phyloP scores from a whole-genome alignment of 305 asterid species.

The Nicotiana rustica region DNA sequence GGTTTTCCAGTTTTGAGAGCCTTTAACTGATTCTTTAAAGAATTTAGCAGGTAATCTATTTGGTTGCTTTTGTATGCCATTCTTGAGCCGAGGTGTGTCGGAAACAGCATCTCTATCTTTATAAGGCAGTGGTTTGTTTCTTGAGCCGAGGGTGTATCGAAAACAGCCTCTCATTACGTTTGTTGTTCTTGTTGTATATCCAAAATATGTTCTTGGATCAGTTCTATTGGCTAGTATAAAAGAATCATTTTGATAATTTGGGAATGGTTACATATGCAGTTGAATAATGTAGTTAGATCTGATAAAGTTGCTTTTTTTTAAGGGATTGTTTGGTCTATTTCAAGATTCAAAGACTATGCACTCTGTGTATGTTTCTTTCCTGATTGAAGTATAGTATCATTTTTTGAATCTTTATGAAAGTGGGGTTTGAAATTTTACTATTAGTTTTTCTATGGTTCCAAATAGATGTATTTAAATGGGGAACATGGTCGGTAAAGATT shows the following conservation, averaged over 20 bases:
- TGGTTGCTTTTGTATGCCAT: not conserved
- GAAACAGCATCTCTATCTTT: no score
- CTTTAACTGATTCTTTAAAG: not conserved
- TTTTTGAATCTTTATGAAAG: slow-evolving; percentile 12
- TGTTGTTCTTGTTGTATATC: no score
- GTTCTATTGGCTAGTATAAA: not conserved
- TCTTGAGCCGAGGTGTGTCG: not conserved
- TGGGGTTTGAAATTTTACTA: not conserved
- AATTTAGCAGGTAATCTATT: no score
- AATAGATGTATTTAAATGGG: no score
- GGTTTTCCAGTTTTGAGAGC: not conserved
- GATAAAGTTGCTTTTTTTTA: slow-evolving; percentile 3
- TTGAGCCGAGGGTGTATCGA: no score
- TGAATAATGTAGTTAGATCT: not conserved
- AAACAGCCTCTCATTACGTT: no score
- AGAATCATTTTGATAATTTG: not conserved
- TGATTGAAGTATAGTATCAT: not conserved
- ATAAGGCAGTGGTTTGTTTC: no score
- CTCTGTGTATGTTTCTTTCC: not conserved
- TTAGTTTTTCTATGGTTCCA: not conserved
- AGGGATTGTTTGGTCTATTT: not conserved
- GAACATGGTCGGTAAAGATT: no score
- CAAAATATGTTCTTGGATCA: not conserved
- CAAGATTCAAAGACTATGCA: not conserved
- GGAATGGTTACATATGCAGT: not conserved